phyloP scores from a whole-genome alignment of 352 stramenopile species.

The Globisporangium middletonii region DNA sequence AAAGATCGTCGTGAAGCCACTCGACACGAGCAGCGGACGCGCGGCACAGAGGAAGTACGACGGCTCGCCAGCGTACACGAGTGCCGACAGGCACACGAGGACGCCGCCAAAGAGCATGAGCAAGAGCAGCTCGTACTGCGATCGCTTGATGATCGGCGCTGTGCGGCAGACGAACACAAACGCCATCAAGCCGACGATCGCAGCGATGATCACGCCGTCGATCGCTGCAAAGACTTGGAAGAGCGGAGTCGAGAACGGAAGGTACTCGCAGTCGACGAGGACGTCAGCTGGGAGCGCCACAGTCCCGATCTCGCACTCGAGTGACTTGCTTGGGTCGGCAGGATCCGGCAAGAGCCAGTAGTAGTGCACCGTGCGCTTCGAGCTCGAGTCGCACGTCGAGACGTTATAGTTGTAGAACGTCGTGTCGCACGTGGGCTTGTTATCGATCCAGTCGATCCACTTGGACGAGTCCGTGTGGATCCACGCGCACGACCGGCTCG shows the following conservation, averaged over 20 bases:
- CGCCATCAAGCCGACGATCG: not conserved
- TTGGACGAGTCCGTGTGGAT: conserved; percentile 16
- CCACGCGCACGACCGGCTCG: conserved; percentile 35
- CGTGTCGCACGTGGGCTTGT: conserved; percentile 26
- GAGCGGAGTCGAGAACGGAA: conserved; percentile 15
- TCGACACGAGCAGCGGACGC: conserved; percentile 18
- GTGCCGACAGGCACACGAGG: conserved; percentile 17
- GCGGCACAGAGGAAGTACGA: conserved; percentile 12
- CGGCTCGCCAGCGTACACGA: conserved; percentile 22
- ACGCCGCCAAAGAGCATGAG: conserved; percentile 24
- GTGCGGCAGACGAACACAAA: conserved; percentile 19
- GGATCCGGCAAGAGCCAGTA: conserved; percentile 30
- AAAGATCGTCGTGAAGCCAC: conserved; percentile 28
- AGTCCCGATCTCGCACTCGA: conserved; percentile 27
- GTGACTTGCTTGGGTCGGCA: conserved; percentile 11
- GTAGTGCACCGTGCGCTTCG: conserved; percentile 27
- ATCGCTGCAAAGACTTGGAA: conserved; percentile 7
- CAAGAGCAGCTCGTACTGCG: conserved; percentile 26
- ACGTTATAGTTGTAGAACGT: conserved; percentile 35
- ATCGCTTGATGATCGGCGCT: conserved; percentile 28
- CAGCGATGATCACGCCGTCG: conserved; percentile 13
- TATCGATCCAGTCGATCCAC: conserved; percentile 29
- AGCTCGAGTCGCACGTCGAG: conserved; percentile 17
- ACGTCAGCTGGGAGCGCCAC: conserved; percentile 17
- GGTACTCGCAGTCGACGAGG: conserved; percentile 28